phyloP scores from a whole-genome alignment of 345 rosid genomes.

The Rhodomyrtus tomentosa region DNA sequence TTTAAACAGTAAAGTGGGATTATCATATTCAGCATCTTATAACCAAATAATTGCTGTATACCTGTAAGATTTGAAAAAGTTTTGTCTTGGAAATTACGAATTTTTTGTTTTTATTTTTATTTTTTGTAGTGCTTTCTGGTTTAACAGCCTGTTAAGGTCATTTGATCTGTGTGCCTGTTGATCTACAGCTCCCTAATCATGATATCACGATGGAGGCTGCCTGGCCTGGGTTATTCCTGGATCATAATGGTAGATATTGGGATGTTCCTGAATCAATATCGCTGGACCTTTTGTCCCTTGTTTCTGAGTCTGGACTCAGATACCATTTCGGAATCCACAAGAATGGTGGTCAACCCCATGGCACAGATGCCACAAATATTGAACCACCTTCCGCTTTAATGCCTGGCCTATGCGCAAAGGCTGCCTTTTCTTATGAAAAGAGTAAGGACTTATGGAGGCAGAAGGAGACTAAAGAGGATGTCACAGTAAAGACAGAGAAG shows the following conservation, averaged over 20 bases:
- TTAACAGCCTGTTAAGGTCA: not conserved
- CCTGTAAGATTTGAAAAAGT: not conserved
- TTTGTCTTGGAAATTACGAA: not conserved
- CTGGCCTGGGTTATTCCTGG: slow-evolving; percentile 72
- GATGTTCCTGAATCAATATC: slow-evolving; percentile 80
- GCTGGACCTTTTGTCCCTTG: slow-evolving; percentile 52
- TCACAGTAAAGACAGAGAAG: slow-evolving; percentile 22
- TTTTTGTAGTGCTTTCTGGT: not conserved
- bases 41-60: not conserved
- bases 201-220: slow-evolving; percentile 78
- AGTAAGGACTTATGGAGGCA: slow-evolving; percentile 62
- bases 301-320: slow-evolving; percentile 42
- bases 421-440: slow-evolving; percentile 64
- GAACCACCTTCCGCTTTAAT: slow-evolving; percentile 48
- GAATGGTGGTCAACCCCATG: slow-evolving; percentile 44
- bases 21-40: not conserved
- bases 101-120: not conserved
- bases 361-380: slow-evolving; percentile 19
- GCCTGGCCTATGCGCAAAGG: slow-evolving; percentile 78
- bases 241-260: slow-evolving; percentile 68
- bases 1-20: not conserved
- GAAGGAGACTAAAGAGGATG: slow-evolving; percentile 24
- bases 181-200: slow-evolving; percentile 56
- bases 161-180: not conserved
- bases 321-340: slow-evolving; percentile 67